Conservation (phyloP, 2,329 filamentous ascomycete species). For the Moelleriella libera region DNA sequence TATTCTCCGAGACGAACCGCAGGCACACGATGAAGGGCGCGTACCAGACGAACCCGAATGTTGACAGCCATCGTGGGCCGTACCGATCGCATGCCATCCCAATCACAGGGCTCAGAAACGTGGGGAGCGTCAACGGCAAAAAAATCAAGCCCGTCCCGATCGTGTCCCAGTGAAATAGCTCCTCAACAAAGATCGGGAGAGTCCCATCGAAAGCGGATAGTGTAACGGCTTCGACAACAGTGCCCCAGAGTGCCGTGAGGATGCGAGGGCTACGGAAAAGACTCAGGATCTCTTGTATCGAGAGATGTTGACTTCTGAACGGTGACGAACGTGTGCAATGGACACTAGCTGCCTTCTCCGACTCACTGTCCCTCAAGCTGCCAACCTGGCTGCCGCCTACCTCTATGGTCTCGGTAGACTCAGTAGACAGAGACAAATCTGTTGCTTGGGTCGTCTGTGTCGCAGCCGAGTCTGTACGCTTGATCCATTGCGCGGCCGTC, state of each 20-base stretch:
- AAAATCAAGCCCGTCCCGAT: conserved; percentile 20
- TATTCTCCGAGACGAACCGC: conserved; percentile 17
- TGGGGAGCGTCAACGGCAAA: conserved; percentile 16
- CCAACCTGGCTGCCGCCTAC: no score
- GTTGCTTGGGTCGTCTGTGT: background rate
- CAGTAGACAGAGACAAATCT: no score
- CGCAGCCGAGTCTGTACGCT: background rate
- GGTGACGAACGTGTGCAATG: background rate
- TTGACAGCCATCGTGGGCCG: conserved; percentile 19
- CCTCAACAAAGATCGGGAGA: conserved; percentile 15
- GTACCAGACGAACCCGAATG: conserved; percentile 16
- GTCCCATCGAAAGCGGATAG: conserved; percentile 20
- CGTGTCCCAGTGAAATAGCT: conserved; percentile 17
- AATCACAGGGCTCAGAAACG: conserved; percentile 15
- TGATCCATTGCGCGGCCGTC: conserved; percentile 14
- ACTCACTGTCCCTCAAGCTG: no score
- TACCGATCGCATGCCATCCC: conserved; percentile 18
- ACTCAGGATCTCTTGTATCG: conserved; percentile 8
- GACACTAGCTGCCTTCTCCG: no score
- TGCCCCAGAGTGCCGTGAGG: conserved; percentile 18
- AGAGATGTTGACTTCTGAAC: background rate
- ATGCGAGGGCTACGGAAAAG: conserved; percentile 17
- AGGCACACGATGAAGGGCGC: conserved; percentile 19
- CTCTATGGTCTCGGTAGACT: no score
- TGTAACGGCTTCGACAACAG: conserved; percentile 17